Conservation (phyloP, 2,329 filamentous ascomycete species). For the Chaetomiaceae sp. region DNA sequence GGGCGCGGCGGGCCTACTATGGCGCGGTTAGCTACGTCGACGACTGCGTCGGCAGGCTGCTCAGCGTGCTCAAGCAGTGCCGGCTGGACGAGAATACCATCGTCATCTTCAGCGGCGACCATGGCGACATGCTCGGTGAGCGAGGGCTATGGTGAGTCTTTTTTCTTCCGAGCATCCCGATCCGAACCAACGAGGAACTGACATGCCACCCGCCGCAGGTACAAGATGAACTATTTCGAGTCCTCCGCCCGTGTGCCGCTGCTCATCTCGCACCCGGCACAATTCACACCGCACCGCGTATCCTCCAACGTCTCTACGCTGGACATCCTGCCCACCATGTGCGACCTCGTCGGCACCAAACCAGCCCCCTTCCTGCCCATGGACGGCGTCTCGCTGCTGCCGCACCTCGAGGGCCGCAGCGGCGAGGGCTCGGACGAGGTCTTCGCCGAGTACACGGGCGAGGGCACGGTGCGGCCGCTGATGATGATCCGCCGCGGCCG, state of each 20-base stretch:
- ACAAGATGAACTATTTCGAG: constrained; percentile 98
- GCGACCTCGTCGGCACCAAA: constrained; percentile 70
- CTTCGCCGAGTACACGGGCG: constrained; percentile 92
- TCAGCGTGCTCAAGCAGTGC: constrained; percentile 72
- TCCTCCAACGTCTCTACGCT: constrained; percentile 82
- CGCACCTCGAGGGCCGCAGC: constrained; percentile 61
- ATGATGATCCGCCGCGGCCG: constrained; percentile 89
- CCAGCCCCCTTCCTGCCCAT: constrained; percentile 68
- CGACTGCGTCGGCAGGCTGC: constrained; percentile 78
- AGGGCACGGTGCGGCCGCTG: constrained; percentile 80
- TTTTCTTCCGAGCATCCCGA: background rate
- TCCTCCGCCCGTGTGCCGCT: constrained; percentile 84
- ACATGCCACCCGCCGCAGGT: constrained; percentile 35
- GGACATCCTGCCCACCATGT: constrained; percentile 83
- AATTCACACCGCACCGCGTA: constrained; percentile 69
- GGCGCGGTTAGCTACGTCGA: constrained; percentile 91
- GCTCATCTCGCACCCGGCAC: constrained; percentile 71
- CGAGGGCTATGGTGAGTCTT: constrained; percentile 68
- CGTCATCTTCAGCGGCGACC: constrained; percentile 86
- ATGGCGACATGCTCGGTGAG: constrained; percentile 94
- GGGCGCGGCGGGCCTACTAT: constrained; percentile 83
- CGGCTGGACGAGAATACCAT: constrained; percentile 80
- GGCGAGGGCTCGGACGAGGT: constrained; percentile 68
- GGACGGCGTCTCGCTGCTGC: constrained; percentile 75
- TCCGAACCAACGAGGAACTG: background rate